Evolutionary conservation across 2,329 filamentous ascomycete species (phyloP).

Genomic region (Stagonosporopsis chrysanthemi): DNA sequence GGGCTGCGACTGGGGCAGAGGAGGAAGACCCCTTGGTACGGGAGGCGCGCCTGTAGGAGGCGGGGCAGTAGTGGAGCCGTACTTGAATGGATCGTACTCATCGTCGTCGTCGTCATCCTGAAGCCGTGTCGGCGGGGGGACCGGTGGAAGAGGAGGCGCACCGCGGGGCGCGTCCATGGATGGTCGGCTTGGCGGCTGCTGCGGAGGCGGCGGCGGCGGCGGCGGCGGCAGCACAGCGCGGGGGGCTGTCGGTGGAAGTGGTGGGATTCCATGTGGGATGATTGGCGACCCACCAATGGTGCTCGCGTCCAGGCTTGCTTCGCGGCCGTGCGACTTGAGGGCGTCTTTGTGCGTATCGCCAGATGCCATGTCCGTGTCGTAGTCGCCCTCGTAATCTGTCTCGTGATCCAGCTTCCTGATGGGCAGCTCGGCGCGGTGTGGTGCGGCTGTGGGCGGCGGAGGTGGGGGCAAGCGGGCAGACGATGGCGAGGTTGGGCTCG

Average conservation of each 20-base stretch:
- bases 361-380: conserved; percentile 97
- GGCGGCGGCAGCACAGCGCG: too few species aligned
- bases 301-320: conserved; percentile 75
- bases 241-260: conserved; percentile 46
- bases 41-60: conserved; percentile 41
- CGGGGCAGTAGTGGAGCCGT: conserved; percentile 42
- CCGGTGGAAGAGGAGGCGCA: conserved; percentile 70
- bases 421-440: conserved; percentile 46
- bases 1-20: conserved; percentile 43
- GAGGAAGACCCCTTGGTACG: conserved; percentile 37
- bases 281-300: conserved; percentile 54
- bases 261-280: conserved; percentile 44
- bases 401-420: conserved; percentile 64
- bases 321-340: conserved; percentile 79
- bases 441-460: conserved; percentile 54
- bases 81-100: conserved; percentile 73
- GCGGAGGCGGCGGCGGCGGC: conserved; percentile 63
- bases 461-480: conserved; percentile 55
- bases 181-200: conserved; percentile 62
- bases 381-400: conserved; percentile 96
- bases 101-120: conserved; percentile 57
- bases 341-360: conserved; percentile 94
- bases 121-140: conserved; percentile 69
- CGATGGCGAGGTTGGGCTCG: conserved; percentile 45
- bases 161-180: conserved; percentile 71